Evolutionary conservation across 305 asterid genomes (phyloP), one percentile per base, ranked within the genome.

Genomic region (Coffea humblotiana): DNA sequence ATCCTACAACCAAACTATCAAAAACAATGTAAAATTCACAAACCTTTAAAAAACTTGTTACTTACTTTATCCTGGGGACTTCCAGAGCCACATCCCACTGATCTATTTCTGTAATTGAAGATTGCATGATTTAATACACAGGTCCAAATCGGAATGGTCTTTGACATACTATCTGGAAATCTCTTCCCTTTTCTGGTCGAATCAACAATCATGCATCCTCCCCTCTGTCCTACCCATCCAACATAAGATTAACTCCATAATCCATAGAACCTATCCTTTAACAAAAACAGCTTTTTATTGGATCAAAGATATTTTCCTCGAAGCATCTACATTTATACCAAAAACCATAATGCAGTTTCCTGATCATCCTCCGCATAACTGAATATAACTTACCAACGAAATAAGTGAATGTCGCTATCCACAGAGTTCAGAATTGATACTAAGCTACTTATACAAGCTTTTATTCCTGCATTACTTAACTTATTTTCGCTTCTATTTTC

Each of bases 161-260:
- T 96, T 40, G 98, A 91, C 98, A 96, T 92, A 84, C 99, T 96
- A 83, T 96, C 98, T 12, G 98, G 99, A 88, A 92, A 96, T 81
- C 97, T 86, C 91, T 96, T 96, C 89, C 99, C 99, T 86, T 89
- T 96, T 48, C 98, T 84, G 3, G 99, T 94, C 10, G 99, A 90
- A 88, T 96, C 99, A 82, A 92, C 90, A 76, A 96, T 92, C 89
- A 96, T 89, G 84, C 98, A 93, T 77, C 98, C 99, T 80, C 98
- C 98, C 91, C 84, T 94, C 98, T 94, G 97, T 88, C 89, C 98
- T 90, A 94, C 82, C 92, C 89, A 85, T 76, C 74, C 80, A 71
- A 71, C 70, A 69, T 25, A 69, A 80, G 56, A 63, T 37, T 4
- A 56, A 52, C n/a, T 3, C 77, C 45, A 25, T 29, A 49, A 23